Percentiles rank a stretch among this genome's conserved stretches.
These are phyloP conservation scores for Gyrodon lividus DNA, from an alignment of 768 basidiomycete genomes.

Conservation along the genomic window DNA sequence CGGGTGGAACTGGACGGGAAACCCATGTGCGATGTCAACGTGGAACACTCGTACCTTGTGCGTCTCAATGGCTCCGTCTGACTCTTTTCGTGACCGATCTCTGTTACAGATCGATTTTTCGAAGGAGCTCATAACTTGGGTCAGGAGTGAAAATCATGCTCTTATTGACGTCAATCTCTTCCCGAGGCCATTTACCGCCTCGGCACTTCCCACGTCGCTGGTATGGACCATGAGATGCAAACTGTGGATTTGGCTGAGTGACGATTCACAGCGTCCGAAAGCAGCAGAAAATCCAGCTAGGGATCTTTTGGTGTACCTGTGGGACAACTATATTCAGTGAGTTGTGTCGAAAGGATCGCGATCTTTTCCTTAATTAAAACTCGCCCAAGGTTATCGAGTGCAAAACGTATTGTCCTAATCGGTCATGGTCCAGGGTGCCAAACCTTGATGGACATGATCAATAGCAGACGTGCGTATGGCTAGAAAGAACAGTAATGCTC, in stretches of 20 bases:
- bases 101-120: conserved; percentile 80
- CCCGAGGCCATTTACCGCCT: conserved; percentile 49
- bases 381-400: conserved; percentile 62
- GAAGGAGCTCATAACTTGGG: conserved; percentile 77
- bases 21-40: conserved; percentile 64
- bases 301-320: conserved; percentile 77
- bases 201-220: conserved; percentile 25
- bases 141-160: conserved; percentile 60
- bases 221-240: conserved; percentile 26
- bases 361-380: background rate
- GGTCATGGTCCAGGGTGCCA: conserved; percentile 87
- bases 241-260: background rate
- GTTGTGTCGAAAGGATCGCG: conserved; percentile 25
- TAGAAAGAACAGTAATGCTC: background rate
- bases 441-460: conserved; percentile 71
- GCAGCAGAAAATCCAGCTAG: conserved; percentile 44
- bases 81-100: conserved; percentile 2
- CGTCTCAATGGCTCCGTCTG: conserved; percentile 6
- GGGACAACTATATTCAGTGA: conserved; percentile 96
- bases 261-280: conserved; percentile 37
- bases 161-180: conserved; percentile 87
- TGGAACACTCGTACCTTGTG: conserved; percentile 87
- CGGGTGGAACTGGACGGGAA: conserved; percentile 79
- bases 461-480: conserved; percentile 57
- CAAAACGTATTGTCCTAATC: conserved; percentile 73